These are phyloP conservation scores for Mycena metata DNA, from an alignment of 768 basidiomycete species.

Conservation along the genomic window DNA sequence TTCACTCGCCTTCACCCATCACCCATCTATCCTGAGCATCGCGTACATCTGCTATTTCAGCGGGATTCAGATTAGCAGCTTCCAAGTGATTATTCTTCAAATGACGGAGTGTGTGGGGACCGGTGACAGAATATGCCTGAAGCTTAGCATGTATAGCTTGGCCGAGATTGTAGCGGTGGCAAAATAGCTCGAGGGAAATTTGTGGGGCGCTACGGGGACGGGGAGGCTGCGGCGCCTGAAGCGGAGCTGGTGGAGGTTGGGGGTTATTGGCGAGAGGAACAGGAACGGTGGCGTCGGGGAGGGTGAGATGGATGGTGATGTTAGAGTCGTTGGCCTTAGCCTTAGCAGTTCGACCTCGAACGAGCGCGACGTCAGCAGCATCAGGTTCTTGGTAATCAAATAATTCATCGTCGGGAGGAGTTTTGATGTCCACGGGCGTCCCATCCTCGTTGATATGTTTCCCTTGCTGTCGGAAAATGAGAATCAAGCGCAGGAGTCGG, in stretches of 20 bases:
- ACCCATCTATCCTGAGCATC: slow-evolving; percentile 10
- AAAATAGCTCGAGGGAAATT: not conserved
- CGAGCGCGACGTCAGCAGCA: not conserved
- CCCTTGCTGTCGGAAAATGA: slow-evolving; percentile 1
- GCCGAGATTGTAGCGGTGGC: not conserved
- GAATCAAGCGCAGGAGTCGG: not conserved
- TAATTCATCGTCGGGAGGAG: slow-evolving; percentile 1
- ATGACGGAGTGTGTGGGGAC: not conserved
- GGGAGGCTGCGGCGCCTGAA: not conserved
- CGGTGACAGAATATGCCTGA: not conserved
- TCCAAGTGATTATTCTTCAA: slow-evolving; percentile 3
- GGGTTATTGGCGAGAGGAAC: not conserved
- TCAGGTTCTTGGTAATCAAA: not conserved
- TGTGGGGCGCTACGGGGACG: not conserved
- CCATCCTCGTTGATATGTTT: not conserved
- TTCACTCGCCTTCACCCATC: not conserved
- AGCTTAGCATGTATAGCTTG: not conserved
- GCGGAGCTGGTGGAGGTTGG: not conserved
- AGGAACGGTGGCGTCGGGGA: not conserved
- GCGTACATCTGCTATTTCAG: not conserved
- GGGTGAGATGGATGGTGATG: slow-evolving; percentile 12
- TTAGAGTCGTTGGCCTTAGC: slow-evolving; percentile 7
- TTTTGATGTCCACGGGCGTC: not conserved
- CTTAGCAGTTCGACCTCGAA: not conserved
- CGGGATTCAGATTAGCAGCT: not conserved